Evolutionary conservation across 352 stramenopile genomes (phyloP), one percentile per base, ranked within the genome.

Genomic region (Plasmopara muralis): DNA sequence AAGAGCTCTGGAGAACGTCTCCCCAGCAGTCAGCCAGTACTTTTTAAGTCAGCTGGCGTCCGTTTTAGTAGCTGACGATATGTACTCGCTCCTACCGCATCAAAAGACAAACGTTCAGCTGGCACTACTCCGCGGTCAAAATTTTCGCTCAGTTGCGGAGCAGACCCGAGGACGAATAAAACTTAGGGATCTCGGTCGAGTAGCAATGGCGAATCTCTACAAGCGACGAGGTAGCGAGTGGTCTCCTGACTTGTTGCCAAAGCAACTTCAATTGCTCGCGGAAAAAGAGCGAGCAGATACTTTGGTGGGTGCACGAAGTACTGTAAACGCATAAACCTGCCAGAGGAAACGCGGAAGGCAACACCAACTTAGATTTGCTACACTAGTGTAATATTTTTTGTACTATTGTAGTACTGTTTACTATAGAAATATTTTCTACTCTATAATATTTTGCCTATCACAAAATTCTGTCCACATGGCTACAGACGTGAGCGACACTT

Each of bases 11-110:
- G 77, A 82, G 45, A 64, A 87, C 46, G 77, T 86, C 14, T 87
- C 77, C 0, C 80, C 80, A 6, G 77, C 80, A 15, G 77, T 91
- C 41, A 89, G 75, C 60, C 87, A 71, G 10, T 91, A 89, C 56
- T 88, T 91, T 55, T 33, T 87, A 46, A 91, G 80, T 43, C 80
- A 91, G 25, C 55, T 91, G 35, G 77, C 77, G 9, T 81, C 80
- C 0, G 80, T 88, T 37, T 57, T 91, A 9, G 59, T 86, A 14
- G 77, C 86, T 47, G 80, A 91, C 49, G 80, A 83, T 34, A 64
- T 87, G 35, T 79, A 77, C 45, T 66, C 62, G n/a, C 60, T 91
- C 12, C 60, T 68, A 7, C 52, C 64, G 0, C 46, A 62, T n/a
- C 80, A 91, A 43, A 67, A 64, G 18, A 52, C 34, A 16, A 87